Evolutionary conservation across 164 flowering plant species (phyloP), one percentile per base, ranked within the genome.

Genomic region (Aristolochia fimbriata): DNA sequence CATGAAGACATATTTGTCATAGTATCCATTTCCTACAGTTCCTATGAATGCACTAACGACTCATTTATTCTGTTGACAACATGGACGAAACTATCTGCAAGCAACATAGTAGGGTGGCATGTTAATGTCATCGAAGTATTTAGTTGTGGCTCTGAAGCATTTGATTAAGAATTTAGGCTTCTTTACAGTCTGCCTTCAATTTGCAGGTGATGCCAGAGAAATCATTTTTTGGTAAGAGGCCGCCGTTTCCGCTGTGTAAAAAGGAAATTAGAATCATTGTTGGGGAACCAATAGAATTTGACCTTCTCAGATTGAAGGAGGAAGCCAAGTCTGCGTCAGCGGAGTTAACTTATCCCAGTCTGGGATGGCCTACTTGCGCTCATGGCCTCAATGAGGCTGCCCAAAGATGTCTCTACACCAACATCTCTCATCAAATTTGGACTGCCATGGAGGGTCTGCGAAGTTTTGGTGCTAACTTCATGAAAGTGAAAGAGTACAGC

Each of bases 181-280:
- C 12, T 37, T 37, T 3, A 7, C 43, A 3, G 9, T 37, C 43
- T 43, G 33, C 45, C 45, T 51, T 57, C 4, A 25, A 17, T 62
- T 68, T 70, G 27, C 85, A 92, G 98, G 90, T 93, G 58, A 88
- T 93, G 97, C 99, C 97, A 12, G 96, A 90, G 80, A 78, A 83
- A n/a, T 85, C 58, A 65, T 65, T 83, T 57, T 76, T 70, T 66
- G 99, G 89, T 15, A 81, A 78, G 74, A 79, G 88, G 66, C 95
- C 99, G 49, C 88, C 79, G 31, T 11, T 90, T 33, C 99, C 97
- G 22, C 75, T 93, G 41, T 82, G 80, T 21, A 80, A 77, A 59
- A 90, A 81, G 76, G 80, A 74, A 0, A 75, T 93, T 13, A 65
- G 61, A 51, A 78, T 93, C 43, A 55, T 78, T 37, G 65, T 93